phyloP scores from a whole-genome alignment of 2,329 filamentous ascomycete species.

The Xylaria sp. region DNA sequence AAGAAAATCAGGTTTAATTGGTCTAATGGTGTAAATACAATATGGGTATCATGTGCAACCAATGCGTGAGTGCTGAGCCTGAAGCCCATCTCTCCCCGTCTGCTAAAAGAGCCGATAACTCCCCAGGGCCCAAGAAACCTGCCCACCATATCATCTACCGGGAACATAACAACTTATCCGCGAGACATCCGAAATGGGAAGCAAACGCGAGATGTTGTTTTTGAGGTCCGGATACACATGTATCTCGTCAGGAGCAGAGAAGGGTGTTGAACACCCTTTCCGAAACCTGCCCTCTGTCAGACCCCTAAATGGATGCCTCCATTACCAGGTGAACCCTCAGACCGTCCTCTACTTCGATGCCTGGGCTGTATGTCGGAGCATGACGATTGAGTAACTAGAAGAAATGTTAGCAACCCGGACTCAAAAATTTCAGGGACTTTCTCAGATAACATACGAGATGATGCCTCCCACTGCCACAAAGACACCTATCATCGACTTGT shows the following conservation, averaged over 20 bases:
- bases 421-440: neutral
- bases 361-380: conserved; percentile 40
- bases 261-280: neutral
- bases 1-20: neutral
- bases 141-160: neutral
- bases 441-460: conserved; percentile 42
- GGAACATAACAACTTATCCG: neutral
- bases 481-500: conserved; percentile 51
- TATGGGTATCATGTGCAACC: conserved; percentile 4
- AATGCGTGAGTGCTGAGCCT: too few relatives aligned
- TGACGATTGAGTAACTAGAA: conserved; percentile 43
- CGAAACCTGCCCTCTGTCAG: neutral
- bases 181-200: neutral
- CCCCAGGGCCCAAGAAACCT: neutral
- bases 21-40: neutral
- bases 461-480: conserved; percentile 53
- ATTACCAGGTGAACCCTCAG: conserved; percentile 12
- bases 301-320: conserved; percentile 5
- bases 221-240: neutral
- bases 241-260: neutral
- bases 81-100: neutral
- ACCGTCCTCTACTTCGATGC: conserved; percentile 13
- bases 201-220: neutral
- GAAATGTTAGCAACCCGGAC: conserved; percentile 6
- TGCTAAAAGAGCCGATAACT: neutral